A percentile compares a stretch with the other conserved stretches of the same genome.
Conservation (phyloP, 2,329 filamentous ascomycete genomes). For the Neonectria punicea region DNA sequence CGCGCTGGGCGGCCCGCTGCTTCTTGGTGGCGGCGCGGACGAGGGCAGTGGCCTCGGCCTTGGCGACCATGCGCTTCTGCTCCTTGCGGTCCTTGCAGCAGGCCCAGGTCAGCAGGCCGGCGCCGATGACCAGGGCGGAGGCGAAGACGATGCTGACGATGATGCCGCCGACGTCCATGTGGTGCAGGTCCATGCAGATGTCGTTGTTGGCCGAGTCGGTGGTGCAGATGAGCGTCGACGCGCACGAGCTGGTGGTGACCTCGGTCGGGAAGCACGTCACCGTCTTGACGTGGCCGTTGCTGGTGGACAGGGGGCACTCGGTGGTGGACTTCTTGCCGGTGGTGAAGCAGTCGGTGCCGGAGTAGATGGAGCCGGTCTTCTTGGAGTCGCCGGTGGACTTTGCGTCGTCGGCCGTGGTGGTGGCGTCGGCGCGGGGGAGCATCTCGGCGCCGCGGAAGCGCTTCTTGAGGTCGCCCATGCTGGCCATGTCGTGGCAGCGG, state of each 20-base stretch:
- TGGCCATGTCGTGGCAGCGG: conserved; percentile 46
- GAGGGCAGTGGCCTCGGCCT: conserved; percentile 61
- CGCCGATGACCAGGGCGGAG: conserved; percentile 49
- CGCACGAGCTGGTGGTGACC: conserved; percentile 53
- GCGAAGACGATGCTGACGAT: conserved; percentile 61
- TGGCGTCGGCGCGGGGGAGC: conserved; percentile 29
- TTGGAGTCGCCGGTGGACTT: conserved; percentile 18
- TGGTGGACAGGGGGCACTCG: conserved; percentile 53
- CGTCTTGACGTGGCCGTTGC: conserved; percentile 48
- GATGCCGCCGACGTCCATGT: conserved; percentile 57
- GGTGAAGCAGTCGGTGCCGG: conserved; percentile 50
- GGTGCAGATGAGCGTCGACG: conserved; percentile 56
- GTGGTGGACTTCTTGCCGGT: conserved; percentile 49
- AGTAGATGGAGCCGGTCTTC: conserved; percentile 24
- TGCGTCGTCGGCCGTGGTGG: conserved; percentile 28
- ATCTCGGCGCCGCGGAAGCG: conserved; percentile 39
- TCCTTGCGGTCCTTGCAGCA: conserved; percentile 62
- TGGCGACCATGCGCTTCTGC: conserved; percentile 56
- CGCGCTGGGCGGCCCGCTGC: conserved; percentile 49
- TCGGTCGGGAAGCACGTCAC: conserved; percentile 53
- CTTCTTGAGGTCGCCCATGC: conserved; percentile 44
- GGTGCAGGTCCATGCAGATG: conserved; percentile 55
- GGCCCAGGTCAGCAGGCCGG: conserved; percentile 57
- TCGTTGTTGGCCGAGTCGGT: conserved; percentile 49
- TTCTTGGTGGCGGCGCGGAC: conserved; percentile 60